phyloP scores from a whole-genome alignment of 1,284 basidiomycete species.

The Apiotrichum siamense region DNA sequence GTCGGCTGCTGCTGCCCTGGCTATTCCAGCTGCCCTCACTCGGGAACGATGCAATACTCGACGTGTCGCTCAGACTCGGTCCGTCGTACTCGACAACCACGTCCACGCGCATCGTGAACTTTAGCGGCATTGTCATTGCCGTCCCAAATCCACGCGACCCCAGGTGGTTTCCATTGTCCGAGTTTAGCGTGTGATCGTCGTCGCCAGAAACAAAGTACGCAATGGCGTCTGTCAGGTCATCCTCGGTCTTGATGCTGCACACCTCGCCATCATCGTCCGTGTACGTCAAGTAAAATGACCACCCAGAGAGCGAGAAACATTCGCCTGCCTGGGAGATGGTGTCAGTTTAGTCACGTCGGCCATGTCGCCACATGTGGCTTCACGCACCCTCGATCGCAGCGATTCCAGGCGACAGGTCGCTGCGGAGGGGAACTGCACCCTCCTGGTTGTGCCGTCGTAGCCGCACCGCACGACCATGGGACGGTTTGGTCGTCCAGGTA shows the following conservation, averaged over 20 bases:
- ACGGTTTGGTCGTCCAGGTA: constrained; percentile 53
- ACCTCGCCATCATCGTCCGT: constrained; percentile 78
- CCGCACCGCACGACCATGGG: constrained; percentile 70
- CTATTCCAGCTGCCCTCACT: constrained; percentile 5
- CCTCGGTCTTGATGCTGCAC: constrained; percentile 61
- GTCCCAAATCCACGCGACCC: too few species aligned
- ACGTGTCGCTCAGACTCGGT: constrained; percentile 80
- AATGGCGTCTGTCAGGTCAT: constrained; percentile 75
- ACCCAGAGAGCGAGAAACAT: constrained; percentile 67
- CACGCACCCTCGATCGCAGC: constrained; percentile 60
- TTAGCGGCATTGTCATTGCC: constrained; percentile 31
- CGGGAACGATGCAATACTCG: constrained; percentile 55
- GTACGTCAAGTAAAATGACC: constrained; percentile 66
- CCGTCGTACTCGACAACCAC: constrained; percentile 81
- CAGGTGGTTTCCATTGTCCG: constrained; percentile 21
- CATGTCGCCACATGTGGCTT: not conserved
- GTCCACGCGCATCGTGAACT: constrained; percentile 67
- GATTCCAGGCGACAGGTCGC: constrained; percentile 67
- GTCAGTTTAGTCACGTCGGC: not conserved
- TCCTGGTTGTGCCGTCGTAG: constrained; percentile 65
- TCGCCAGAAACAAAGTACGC: constrained; percentile 65
- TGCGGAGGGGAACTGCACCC: constrained; percentile 69
- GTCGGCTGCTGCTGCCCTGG: constrained; percentile 1
- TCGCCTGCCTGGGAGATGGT: constrained; percentile 60
- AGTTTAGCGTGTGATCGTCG: constrained; percentile 68